These are phyloP conservation scores for Metarhizium brunneum DNA, from an alignment of 2,329 filamentous ascomycete species.

Conservation along the genomic window DNA sequence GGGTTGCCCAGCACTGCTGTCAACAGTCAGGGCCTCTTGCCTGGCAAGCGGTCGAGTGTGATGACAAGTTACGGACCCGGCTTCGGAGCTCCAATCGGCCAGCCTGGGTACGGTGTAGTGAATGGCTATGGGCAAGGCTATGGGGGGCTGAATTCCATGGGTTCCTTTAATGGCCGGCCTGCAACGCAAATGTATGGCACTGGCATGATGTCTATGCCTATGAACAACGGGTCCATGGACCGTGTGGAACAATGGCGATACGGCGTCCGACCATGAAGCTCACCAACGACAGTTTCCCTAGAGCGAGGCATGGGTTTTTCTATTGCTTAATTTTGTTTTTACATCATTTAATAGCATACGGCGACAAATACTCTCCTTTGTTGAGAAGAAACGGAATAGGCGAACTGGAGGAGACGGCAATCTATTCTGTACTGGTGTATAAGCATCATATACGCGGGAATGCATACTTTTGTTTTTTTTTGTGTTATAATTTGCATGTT, in stretches of 20 bases:
- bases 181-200: slow-evolving; percentile 17
- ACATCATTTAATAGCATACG: background rate
- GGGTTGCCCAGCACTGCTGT: slow-evolving; percentile 18
- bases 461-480: background rate
- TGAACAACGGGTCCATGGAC: slow-evolving; percentile 20
- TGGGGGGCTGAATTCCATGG: slow-evolving; percentile 11
- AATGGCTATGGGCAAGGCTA: slow-evolving; percentile 13
- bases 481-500: background rate
- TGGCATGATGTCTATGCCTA: slow-evolving; percentile 17
- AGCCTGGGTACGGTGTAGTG: slow-evolving; percentile 17
- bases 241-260: slow-evolving; percentile 35
- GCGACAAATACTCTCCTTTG: background rate
- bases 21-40: slow-evolving; percentile 16
- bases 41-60: slow-evolving; percentile 19
- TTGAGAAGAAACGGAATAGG: background rate
- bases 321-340: background rate
- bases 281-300: background rate
- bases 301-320: background rate
- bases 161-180: slow-evolving; percentile 11
- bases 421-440: background rate
- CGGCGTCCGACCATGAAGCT: slow-evolving; percentile 24
- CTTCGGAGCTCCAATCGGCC: slow-evolving; percentile 18
- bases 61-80: slow-evolving; percentile 17
- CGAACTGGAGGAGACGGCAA: background rate
- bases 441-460: background rate